Evolutionary conservation across 2,329 filamentous ascomycete genomes (phyloP).

Genomic region (Beauveria sp.): DNA sequence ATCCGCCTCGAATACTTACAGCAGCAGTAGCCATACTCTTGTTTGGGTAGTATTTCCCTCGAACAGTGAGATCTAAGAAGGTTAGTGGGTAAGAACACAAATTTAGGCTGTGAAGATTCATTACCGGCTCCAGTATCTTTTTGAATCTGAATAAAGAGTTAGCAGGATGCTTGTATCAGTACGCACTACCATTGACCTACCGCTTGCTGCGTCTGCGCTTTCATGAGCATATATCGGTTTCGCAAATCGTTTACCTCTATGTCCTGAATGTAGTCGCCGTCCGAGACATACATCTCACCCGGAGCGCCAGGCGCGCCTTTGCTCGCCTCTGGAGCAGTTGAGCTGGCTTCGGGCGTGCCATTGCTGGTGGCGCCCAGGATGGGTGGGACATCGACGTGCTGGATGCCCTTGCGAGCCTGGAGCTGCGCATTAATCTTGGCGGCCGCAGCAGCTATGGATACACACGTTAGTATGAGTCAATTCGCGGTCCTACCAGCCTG

Average conservation of each 20-base stretch:
- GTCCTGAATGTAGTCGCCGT: slow-evolving; percentile 97
- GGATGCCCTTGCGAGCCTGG: slow-evolving; percentile 79
- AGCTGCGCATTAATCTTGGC: slow-evolving; percentile 79
- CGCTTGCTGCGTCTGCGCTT: slow-evolving; percentile 97
- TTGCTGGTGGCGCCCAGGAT: slow-evolving; percentile 55
- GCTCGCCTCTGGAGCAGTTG: slow-evolving; percentile 20
- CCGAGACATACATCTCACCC: slow-evolving; percentile 85
- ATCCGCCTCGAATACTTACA: slow-evolving; percentile 46
- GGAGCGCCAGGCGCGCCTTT: slow-evolving; percentile 47
- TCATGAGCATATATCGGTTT: slow-evolving; percentile 94
- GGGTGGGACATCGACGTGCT: slow-evolving; percentile 83
- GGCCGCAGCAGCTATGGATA: slow-evolving; percentile 66
- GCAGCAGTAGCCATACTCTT: slow-evolving; percentile 93
- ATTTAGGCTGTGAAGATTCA: slow-evolving; percentile 34
- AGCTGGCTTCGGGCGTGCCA: slow-evolving; percentile 28
- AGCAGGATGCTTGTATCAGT: not conserved
- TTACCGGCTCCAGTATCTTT: slow-evolving; percentile 99
- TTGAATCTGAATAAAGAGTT: slow-evolving; percentile 68
- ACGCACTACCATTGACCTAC: slow-evolving; percentile 59
- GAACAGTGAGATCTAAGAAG: slow-evolving; percentile 91
- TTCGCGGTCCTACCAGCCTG: not conserved
- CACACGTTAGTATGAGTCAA: not conserved
- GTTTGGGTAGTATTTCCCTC: slow-evolving; percentile 93
- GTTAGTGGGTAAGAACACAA: not conserved
- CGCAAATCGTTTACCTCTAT: slow-evolving; percentile 98